phyloP scores from a whole-genome alignment of 345 rosid genomes.

The Acer saccharum region DNA sequence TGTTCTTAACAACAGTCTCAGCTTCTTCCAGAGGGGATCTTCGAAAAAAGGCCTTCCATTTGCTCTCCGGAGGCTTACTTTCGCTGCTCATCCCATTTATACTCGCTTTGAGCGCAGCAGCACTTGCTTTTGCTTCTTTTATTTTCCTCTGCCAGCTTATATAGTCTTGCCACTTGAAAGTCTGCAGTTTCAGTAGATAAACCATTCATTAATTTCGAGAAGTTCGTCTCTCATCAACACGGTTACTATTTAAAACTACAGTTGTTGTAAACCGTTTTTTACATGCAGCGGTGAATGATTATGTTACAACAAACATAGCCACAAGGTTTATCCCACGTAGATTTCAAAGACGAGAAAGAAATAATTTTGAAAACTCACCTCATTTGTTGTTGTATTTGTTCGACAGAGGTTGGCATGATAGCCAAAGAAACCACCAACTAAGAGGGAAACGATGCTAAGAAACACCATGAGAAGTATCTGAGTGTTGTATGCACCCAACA shows the following conservation, averaged over 20 bases:
- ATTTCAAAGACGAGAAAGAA: not conserved
- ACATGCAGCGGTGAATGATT: no score
- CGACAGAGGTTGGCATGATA: conserved; percentile 80
- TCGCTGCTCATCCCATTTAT: conserved; percentile 39
- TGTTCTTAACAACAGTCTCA: conserved; percentile 44
- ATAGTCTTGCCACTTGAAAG: conserved; percentile 94
- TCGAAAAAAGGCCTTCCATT: conserved; percentile 59
- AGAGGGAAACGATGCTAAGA: conserved; percentile 73
- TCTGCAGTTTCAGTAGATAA: conserved; percentile 41
- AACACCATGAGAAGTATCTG: conserved; percentile 88
- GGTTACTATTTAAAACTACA: not conserved
- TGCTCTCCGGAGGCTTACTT: conserved; percentile 48
- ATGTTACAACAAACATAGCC: not conserved
- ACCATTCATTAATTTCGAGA: not conserved
- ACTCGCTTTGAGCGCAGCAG: conserved; percentile 67
- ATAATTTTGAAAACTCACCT: conserved; percentile 38
- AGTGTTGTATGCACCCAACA: conserved; percentile 76
- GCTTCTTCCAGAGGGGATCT: conserved; percentile 55
- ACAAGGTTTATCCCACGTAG: not conserved
- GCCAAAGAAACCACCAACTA: conserved; percentile 81
- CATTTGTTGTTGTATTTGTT: conserved; percentile 89
- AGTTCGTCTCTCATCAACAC: not conserved
- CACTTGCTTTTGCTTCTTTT: conserved; percentile 67
- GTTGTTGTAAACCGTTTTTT: not conserved
- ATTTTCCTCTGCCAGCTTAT: conserved; percentile 73